Evolutionary conservation across 345 rosid species (phyloP).

Genomic region (Nasturtium officinale): DNA sequence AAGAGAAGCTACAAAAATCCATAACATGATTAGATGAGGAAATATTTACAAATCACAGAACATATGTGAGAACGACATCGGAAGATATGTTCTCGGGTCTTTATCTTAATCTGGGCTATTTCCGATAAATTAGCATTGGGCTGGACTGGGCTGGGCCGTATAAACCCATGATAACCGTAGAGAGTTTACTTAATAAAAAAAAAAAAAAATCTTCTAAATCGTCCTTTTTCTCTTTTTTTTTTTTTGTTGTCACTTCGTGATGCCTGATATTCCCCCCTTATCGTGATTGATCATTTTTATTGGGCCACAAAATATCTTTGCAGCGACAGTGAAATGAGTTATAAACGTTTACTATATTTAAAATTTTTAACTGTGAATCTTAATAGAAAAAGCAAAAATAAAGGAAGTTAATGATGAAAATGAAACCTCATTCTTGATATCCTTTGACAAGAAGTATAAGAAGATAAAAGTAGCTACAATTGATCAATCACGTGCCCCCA

Average conservation of each 20-base stretch:
- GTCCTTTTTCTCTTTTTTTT: no score
- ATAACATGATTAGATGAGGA: not conserved
- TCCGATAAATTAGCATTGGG: not conserved
- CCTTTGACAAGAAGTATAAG: constrained; percentile 36
- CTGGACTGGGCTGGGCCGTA: no score
- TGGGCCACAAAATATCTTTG: constrained; percentile 2
- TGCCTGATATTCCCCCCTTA: not conserved
- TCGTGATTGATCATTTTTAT: not conserved
- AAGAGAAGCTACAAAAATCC: not conserved
- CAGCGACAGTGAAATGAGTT: not conserved
- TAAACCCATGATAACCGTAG: no score
- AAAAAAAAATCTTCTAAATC: no score
- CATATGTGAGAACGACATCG: not conserved
- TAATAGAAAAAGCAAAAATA: not conserved
- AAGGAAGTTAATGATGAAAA: not conserved
- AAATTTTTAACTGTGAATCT: not conserved
- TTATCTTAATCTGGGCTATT: not conserved
- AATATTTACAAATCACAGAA: not conserved
- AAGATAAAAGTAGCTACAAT: constrained; percentile 33
- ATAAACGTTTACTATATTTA: not conserved
- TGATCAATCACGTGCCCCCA: constrained; percentile 46
- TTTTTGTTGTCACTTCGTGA: not conserved
- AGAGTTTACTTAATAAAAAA: no score
- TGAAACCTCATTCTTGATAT: constrained; percentile 12
- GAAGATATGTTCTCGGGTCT: not conserved